A percentile compares a stretch with the other conserved stretches of the same genome.
phyloP scores from a whole-genome alignment of 352 stramenopile species.

The Pythium sukuiense region DNA sequence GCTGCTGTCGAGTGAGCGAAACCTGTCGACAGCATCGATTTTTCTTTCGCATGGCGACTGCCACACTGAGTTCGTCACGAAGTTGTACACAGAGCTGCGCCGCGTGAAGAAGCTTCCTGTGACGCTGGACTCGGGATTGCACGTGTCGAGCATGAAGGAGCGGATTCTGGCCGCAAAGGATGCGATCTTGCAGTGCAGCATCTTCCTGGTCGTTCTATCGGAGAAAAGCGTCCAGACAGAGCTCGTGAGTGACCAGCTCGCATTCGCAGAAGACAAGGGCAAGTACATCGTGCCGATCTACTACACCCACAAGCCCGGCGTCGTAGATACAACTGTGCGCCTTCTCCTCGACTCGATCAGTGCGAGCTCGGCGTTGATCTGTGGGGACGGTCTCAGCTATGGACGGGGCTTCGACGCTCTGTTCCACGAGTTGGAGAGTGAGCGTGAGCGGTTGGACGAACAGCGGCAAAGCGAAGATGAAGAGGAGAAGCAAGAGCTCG shows the following conservation, averaged over 20 bases:
- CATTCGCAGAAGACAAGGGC: constrained; percentile 80
- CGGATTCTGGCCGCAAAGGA: constrained; percentile 77
- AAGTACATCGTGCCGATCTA: constrained; percentile 77
- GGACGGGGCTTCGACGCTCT: constrained; percentile 63
- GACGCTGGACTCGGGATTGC: constrained; percentile 64
- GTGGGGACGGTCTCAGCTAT: constrained; percentile 64
- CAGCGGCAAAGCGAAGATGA: neutral
- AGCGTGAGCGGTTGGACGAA: constrained; percentile 3
- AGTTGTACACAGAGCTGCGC: constrained; percentile 51
- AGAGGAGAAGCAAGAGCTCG: constrained; percentile 6
- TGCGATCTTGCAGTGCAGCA: constrained; percentile 64
- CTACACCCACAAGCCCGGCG: constrained; percentile 48
- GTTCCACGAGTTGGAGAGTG: constrained; percentile 34
- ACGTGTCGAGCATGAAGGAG: constrained; percentile 74
- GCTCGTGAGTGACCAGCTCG: constrained; percentile 81
- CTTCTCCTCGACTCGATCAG: constrained; percentile 37
- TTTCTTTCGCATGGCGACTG: constrained; percentile 81
- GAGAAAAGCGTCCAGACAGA: constrained; percentile 76
- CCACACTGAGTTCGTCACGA: constrained; percentile 65
- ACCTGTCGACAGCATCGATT: constrained; percentile 42
- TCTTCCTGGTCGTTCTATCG: constrained; percentile 77
- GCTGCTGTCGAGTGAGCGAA: constrained; percentile 15
- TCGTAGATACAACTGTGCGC: constrained; percentile 42
- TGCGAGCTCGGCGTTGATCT: constrained; percentile 40
- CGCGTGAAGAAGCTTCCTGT: constrained; percentile 46